Conservation (phyloP, 169 alveolate species). For the Plasmodium cynomolgi region DNA sequence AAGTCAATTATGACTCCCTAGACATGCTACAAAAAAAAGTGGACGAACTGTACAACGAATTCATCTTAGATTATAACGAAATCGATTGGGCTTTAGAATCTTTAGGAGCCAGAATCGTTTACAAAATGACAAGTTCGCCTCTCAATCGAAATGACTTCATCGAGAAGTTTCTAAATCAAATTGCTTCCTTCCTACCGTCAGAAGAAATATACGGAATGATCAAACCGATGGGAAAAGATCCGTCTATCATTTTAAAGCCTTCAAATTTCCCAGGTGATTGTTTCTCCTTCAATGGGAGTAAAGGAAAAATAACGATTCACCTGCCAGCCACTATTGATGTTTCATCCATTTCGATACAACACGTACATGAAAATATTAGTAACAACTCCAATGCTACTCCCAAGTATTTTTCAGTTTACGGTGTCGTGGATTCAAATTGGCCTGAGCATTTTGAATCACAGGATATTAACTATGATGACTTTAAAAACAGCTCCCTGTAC, state of each 20-base stretch:
- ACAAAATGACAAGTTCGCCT: conserved; percentile 75
- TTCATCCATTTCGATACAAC: conserved; percentile 64
- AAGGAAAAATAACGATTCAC: conserved; percentile 71
- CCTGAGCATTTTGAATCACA: conserved; percentile 62
- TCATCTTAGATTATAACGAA: conserved; percentile 70
- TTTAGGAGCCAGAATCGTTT: conserved; percentile 71
- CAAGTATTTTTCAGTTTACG: conserved; percentile 73
- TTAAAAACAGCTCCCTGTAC: conserved; percentile 63
- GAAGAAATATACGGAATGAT: conserved; percentile 76
- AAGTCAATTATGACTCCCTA: not conserved
- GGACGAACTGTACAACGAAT: conserved; percentile 65
- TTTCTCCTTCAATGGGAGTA: conserved; percentile 65
- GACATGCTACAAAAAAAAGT: conserved; percentile 67
- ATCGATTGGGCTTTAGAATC: conserved; percentile 76
- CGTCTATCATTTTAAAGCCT: conserved; percentile 65
- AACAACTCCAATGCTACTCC: conserved; percentile 69
- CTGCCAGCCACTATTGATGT: conserved; percentile 71
- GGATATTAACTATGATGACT: conserved; percentile 58
- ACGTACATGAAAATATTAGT: conserved; percentile 73
- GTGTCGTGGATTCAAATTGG: conserved; percentile 66
- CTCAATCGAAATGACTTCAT: conserved; percentile 65
- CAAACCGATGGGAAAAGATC: conserved; percentile 75
- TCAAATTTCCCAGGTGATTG: conserved; percentile 73
- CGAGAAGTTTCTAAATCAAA: conserved; percentile 55
- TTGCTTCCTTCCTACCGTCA: conserved; percentile 66